phyloP scores from a whole-genome alignment of 371 early-diverging fungal genomes.

The Actinomortierella wolfii region DNA sequence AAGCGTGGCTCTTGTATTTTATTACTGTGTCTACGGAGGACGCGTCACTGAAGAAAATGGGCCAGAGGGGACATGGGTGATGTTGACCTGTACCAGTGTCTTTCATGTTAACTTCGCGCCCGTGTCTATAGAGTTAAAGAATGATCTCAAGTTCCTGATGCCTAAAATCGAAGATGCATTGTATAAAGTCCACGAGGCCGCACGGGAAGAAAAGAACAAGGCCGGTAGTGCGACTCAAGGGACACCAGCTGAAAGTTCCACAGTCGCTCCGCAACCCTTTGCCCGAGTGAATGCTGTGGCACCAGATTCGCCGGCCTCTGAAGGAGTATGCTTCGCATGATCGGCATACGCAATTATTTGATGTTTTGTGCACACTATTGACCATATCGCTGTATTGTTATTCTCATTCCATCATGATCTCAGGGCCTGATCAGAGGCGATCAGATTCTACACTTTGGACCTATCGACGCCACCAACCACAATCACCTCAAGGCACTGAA shows the following conservation, averaged over 20 bases:
- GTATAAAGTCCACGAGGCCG: constrained; percentile 63
- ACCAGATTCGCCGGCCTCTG: constrained; percentile 78
- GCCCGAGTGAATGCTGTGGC: constrained; percentile 83
- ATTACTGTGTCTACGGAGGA: too few species aligned
- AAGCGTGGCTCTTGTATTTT: too few species aligned
- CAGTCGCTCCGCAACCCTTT: constrained; percentile 56
- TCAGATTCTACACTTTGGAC: constrained; percentile 66
- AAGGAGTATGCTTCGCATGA: constrained; percentile 49
- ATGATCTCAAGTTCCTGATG: constrained; percentile 78
- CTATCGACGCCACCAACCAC: constrained; percentile 52
- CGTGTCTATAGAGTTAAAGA: constrained; percentile 58
- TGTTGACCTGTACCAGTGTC: too few species aligned
- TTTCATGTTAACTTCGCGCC: too few species aligned
- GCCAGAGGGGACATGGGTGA: too few species aligned
- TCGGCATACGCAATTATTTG: background rate
- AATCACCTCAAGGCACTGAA: constrained; percentile 57
- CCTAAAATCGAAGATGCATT: constrained; percentile 69
- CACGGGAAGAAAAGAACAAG: constrained; percentile 17
- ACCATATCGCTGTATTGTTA: background rate
- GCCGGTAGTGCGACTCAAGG: constrained; percentile 13
- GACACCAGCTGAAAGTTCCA: constrained; percentile 7
- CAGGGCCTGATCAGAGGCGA: constrained; percentile 69
- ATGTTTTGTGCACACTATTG: background rate
- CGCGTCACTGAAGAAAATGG: too few species aligned
- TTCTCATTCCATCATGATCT: background rate